Conservation (phyloP, 768 basidiomycete species). For the Hygrocybe coccinea region DNA sequence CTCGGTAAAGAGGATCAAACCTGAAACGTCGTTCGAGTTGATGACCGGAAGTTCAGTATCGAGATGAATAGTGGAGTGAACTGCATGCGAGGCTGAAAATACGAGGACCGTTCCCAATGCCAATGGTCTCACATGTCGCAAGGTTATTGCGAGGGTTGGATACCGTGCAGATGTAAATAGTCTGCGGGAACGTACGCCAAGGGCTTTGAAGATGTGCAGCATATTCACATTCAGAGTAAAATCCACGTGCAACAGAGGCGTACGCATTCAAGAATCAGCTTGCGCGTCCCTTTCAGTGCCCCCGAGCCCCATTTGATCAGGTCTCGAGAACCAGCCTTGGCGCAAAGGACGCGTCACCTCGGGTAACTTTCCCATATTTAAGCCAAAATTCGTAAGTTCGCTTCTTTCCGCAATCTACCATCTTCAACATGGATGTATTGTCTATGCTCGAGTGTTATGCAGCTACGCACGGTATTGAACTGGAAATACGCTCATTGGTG, state of each 20-base stretch:
- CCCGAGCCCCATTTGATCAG: no score
- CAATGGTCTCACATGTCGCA: neutral
- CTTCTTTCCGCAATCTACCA: neutral
- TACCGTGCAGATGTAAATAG: neutral
- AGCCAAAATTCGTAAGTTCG: neutral
- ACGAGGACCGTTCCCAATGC: conserved; percentile 14
- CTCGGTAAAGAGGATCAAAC: conserved; percentile 13
- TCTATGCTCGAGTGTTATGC: neutral
- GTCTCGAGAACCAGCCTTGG: neutral
- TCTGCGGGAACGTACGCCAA: neutral
- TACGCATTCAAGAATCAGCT: neutral
- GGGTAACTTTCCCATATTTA: neutral
- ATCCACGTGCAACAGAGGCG: neutral
- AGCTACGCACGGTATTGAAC: neutral
- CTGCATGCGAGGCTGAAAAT: neutral
- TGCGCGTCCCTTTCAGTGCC: neutral
- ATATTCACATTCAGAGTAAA: neutral
- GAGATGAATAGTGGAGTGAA: conserved; percentile 37
- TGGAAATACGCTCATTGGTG: conserved; percentile 6
- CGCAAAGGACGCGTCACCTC: conserved; percentile 11
- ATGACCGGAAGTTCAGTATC: conserved; percentile 29
- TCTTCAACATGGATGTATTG: neutral
- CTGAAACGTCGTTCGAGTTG: conserved; percentile 21
- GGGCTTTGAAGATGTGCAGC: neutral
- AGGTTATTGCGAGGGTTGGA: neutral